These are phyloP conservation scores for Vigna mungo DNA, from an alignment of 306 rosid genomes.

Conservation along the genomic window DNA sequence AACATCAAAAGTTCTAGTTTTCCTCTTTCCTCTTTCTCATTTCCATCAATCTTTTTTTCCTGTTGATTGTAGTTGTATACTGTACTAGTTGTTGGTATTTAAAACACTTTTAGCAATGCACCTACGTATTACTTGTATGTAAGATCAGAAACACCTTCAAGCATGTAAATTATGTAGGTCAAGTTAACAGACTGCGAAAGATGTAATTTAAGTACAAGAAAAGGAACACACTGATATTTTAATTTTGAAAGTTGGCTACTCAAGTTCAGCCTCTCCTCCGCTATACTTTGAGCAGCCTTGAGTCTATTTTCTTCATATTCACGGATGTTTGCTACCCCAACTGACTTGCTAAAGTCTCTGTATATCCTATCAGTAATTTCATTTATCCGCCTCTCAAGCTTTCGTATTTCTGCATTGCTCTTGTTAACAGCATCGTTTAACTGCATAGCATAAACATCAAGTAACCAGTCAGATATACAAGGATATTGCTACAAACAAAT, in stretches of 20 bases:
- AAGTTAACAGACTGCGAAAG: conserved; percentile 20
- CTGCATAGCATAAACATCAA: conserved; percentile 53
- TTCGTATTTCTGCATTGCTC: conserved; percentile 69
- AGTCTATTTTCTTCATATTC: conserved; percentile 98
- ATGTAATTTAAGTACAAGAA: conserved; percentile 17
- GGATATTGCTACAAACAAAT: conserved; percentile 24
- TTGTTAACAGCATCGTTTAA: conserved; percentile 64
- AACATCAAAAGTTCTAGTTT: background rate
- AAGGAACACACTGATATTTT: conserved; percentile 83
- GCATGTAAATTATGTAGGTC: conserved; percentile 24
- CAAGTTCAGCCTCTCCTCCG: conserved; percentile 94
- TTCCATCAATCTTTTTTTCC: conserved; percentile 1
- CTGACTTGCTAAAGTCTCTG: conserved; percentile 84
- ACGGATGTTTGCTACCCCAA: conserved; percentile 97
- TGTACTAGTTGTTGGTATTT: conserved; percentile 18
- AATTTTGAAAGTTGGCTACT: conserved; percentile 90
- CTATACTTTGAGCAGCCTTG: conserved; percentile 76
- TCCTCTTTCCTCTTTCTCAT: conserved; percentile 20
- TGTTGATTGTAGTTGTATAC: conserved; percentile 11
- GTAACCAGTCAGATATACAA: conserved; percentile 36
- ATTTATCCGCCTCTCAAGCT: conserved; percentile 89
- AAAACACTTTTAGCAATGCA: conserved; percentile 30
- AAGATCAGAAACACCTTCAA: conserved; percentile 25
- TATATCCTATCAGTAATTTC: conserved; percentile 88
- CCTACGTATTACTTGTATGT: conserved; percentile 19